These are phyloP conservation scores for Talaromyces adpressus DNA, from an alignment of 495 filamentous ascomycete genomes.

Conservation along the genomic window DNA sequence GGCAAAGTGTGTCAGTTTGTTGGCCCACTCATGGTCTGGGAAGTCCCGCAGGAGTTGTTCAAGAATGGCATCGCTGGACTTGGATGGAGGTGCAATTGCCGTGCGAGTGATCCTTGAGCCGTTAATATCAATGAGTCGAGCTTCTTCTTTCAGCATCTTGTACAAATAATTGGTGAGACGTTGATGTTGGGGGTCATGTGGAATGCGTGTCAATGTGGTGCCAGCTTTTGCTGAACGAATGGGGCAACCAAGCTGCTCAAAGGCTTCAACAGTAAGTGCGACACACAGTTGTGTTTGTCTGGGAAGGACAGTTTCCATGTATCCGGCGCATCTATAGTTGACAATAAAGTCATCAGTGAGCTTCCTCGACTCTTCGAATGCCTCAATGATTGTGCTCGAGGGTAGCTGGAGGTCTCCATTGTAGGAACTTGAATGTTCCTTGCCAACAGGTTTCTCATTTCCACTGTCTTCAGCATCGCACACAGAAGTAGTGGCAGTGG, in stretches of 20 bases:
- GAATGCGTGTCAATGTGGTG: conserved; percentile 26
- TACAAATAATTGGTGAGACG: conserved; percentile 33
- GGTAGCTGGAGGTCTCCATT: conserved; percentile 15
- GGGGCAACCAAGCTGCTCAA: conserved; percentile 32
- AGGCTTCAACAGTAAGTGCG: conserved; percentile 34
- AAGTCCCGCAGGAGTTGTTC: conserved; percentile 25
- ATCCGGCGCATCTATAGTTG: conserved; percentile 27
- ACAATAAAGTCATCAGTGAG: conserved; percentile 32
- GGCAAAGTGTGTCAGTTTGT: conserved; percentile 36
- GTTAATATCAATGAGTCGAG: conserved; percentile 30
- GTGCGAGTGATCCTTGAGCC: conserved; percentile 31
- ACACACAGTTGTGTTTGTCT: conserved; percentile 29
- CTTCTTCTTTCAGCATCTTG: conserved; percentile 31
- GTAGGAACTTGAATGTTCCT: background rate
- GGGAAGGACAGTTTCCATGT: conserved; percentile 20
- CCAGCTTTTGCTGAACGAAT: conserved; percentile 24
- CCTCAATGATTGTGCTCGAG: conserved; percentile 18
- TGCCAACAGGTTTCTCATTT: background rate
- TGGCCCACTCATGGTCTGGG: conserved; percentile 30
- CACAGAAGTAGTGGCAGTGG: background rate
- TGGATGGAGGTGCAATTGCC: conserved; percentile 20
- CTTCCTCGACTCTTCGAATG: conserved; percentile 22
- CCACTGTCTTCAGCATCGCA: background rate
- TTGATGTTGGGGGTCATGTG: conserved; percentile 22
- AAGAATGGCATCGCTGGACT: conserved; percentile 25